Percentiles rank a stretch among this genome's conserved stretches.
phyloP scores from a whole-genome alignment of 2,329 filamentous ascomycete genomes.

The Hypomyces rosellus region DNA sequence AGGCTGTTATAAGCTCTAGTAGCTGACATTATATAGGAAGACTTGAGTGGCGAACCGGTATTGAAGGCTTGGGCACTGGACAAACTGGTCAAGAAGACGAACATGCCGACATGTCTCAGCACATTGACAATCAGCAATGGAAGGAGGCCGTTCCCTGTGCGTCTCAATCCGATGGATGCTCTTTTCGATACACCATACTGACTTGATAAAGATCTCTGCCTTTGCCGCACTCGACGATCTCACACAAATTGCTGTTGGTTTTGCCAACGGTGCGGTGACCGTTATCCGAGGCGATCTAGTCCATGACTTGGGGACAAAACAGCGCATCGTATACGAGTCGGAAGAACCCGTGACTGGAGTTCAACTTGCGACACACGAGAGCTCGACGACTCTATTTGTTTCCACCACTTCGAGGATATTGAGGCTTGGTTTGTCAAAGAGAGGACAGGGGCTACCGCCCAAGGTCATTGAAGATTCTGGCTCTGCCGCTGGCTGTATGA shows the following conservation, averaged over 20 bases:
- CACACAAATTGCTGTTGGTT: conserved; percentile 88
- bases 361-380: conserved; percentile 59
- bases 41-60: conserved; percentile 78
- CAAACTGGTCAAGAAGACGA: conserved; percentile 89
- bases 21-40: conserved; percentile 50
- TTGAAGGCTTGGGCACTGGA: conserved; percentile 98
- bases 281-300: conserved; percentile 91
- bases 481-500: conserved; percentile 93
- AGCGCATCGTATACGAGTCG: conserved; percentile 91
- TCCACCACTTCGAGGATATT: conserved; percentile 84
- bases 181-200: neutral
- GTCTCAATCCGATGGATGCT: conserved; percentile 17
- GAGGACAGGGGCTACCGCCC: conserved; percentile 82
- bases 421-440: conserved; percentile 78
- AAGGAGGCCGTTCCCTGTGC: conserved; percentile 83
- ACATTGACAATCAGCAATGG: conserved; percentile 83
- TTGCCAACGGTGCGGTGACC: conserved; percentile 90
- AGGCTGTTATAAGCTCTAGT: too few relatives aligned
- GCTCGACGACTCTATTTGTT: conserved; percentile 75
- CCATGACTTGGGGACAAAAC: conserved; percentile 88
- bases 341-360: conserved; percentile 94
- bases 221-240: conserved; percentile 84
- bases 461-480: conserved; percentile 84
- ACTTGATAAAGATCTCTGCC: conserved; percentile 61
- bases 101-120: conserved; percentile 79